phyloP scores from a whole-genome alignment of 768 basidiomycete species.

The Trametes cinnabarina region DNA sequence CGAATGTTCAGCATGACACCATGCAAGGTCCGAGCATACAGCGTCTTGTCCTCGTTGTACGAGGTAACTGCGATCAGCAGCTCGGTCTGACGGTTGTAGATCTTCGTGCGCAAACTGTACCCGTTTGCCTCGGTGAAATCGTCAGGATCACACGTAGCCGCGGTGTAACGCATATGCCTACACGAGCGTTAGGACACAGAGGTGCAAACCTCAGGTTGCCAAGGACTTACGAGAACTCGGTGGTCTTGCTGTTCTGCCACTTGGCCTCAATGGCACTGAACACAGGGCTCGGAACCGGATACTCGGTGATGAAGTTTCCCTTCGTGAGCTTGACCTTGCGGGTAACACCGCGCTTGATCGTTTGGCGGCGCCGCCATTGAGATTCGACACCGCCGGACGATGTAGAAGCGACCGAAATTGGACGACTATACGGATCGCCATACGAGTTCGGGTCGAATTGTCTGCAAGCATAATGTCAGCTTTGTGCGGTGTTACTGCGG shows the following conservation, averaged over 20 bases:
- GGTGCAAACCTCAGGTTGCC: background rate
- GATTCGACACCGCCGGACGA: constrained; percentile 37
- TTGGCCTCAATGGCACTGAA: constrained; percentile 78
- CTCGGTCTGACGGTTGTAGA: constrained; percentile 89
- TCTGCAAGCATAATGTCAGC: constrained; percentile 10
- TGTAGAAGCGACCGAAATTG: constrained; percentile 40
- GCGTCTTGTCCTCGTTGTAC: constrained; percentile 89
- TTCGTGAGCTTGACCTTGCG: constrained; percentile 91
- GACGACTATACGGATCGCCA: constrained; percentile 65
- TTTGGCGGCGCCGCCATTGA: constrained; percentile 73
- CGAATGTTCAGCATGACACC: constrained; percentile 98
- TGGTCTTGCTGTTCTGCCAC: constrained; percentile 69
- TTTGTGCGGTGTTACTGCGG: background rate
- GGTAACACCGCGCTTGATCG: constrained; percentile 90
- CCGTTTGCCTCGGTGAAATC: constrained; percentile 79
- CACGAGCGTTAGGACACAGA: background rate
- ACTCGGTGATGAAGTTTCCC: constrained; percentile 91
- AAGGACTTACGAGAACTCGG: constrained; percentile 82
- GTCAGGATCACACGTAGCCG: constrained; percentile 89
- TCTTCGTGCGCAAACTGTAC: constrained; percentile 79
- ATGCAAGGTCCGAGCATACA: constrained; percentile 90
- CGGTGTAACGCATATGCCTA: constrained; percentile 92
- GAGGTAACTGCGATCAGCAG: constrained; percentile 92
- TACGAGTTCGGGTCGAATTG: constrained; percentile 54
- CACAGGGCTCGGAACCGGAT: constrained; percentile 83